Evolutionary conservation across 2,329 filamentous ascomycete genomes (phyloP).

Genomic region (Ascochyta viciae-villosae): DNA sequence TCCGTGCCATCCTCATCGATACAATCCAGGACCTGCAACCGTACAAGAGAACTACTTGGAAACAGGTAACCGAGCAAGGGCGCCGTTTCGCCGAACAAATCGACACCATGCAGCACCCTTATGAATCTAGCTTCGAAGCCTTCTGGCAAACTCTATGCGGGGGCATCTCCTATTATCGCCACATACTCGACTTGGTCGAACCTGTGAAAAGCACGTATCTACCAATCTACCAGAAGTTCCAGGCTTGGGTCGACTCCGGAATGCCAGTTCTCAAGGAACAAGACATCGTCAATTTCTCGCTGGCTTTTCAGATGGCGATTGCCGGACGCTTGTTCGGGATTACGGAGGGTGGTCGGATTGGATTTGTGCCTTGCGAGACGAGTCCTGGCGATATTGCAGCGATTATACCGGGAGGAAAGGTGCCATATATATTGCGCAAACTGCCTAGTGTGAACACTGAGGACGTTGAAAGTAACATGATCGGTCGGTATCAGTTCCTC

Average conservation of each 20-base stretch:
- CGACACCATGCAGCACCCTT: background rate
- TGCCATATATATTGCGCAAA: constrained; percentile 1
- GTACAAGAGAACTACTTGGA: background rate
- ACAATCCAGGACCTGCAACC: background rate
- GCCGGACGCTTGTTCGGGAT: background rate
- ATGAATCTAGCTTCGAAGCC: background rate
- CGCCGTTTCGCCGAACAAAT: background rate
- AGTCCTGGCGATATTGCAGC: background rate
- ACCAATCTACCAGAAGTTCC: background rate
- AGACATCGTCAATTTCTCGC: background rate
- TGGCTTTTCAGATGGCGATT: background rate
- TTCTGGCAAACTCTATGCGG: background rate
- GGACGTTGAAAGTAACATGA: background rate
- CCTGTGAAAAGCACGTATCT: background rate
- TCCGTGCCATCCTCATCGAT: background rate
- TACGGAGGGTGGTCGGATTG: background rate
- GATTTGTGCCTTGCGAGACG: background rate
- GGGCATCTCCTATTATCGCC: background rate
- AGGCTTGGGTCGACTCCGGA: background rate
- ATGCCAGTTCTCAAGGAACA: background rate
- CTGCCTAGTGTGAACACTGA: background rate
- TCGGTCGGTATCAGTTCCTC: background rate
- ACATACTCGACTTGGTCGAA: background rate
- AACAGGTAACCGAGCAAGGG: background rate
- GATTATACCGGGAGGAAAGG: constrained; percentile 1